Conservation (phyloP, 2,329 filamentous ascomycete genomes). For the Neobulgaria alba region DNA sequence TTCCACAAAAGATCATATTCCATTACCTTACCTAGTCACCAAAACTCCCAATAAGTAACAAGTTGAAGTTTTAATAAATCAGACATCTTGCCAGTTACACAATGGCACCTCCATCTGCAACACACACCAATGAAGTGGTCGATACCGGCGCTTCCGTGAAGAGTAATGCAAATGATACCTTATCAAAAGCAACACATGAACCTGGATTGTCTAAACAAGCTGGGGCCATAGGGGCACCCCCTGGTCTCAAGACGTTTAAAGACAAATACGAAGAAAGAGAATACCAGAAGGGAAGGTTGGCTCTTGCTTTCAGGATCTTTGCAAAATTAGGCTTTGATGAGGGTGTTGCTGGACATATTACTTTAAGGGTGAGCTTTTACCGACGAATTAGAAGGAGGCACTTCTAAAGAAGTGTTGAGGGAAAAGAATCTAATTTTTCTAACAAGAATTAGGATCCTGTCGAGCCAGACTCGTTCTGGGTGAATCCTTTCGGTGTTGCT, state of each 20-base stretch:
- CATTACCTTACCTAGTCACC: no score
- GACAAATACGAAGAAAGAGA: constrained; percentile 30
- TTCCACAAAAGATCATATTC: no score
- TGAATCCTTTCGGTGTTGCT: constrained; percentile 29
- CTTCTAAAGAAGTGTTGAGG: constrained; percentile 1
- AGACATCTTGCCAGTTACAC: background rate
- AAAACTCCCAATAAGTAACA: no score
- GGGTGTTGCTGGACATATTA: constrained; percentile 40
- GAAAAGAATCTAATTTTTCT: no score
- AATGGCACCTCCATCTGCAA: constrained; percentile 22
- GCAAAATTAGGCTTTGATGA: constrained; percentile 38
- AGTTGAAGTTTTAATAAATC: no score
- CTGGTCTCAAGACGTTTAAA: constrained; percentile 16
- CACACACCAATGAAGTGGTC: background rate
- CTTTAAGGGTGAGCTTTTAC: constrained; percentile 25
- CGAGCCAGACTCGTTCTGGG: constrained; percentile 28
- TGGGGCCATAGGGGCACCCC: constrained; percentile 5
- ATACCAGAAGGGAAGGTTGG: constrained; percentile 36
- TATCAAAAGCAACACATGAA: constrained; percentile 14
- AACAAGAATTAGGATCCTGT: constrained; percentile 25
- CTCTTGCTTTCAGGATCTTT: constrained; percentile 40
- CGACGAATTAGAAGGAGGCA: background rate
- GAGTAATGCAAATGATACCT: constrained; percentile 2
- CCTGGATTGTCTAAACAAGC: constrained; percentile 15
- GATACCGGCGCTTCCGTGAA: constrained; percentile 7